Percentiles rank a stretch among this genome's conserved stretches.
phyloP scores from a whole-genome alignment of 768 basidiomycete species.

The Mrakia blollopis region DNA sequence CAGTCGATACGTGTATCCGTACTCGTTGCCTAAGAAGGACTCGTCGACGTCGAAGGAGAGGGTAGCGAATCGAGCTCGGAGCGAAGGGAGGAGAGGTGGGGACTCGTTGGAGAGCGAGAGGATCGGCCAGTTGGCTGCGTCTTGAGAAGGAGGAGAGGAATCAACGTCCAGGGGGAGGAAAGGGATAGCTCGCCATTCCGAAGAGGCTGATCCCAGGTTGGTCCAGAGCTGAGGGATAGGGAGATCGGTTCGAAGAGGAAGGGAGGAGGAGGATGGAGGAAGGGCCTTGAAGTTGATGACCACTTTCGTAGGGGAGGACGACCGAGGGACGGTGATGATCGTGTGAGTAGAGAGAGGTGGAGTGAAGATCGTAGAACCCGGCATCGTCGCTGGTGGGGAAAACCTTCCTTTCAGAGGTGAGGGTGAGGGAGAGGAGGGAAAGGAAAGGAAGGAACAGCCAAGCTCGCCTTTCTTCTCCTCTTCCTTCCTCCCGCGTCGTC shows the following conservation, averaged over 20 bases:
- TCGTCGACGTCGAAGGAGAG: background rate
- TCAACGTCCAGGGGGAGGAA: background rate
- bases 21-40: background rate
- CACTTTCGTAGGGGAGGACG: background rate
- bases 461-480: too few relatives aligned
- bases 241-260: background rate
- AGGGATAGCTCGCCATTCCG: background rate
- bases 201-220: background rate
- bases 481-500: too few relatives aligned
- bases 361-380: background rate
- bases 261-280: background rate
- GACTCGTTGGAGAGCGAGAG: background rate
- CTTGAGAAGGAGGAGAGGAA: background rate
- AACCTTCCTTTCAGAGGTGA: background rate
- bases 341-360: conserved; percentile 1
- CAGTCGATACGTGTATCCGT: background rate
- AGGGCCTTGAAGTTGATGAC: background rate
- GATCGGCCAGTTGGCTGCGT: background rate
- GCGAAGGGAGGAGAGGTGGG: background rate
- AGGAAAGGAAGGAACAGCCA: too few relatives aligned
- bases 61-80: background rate
- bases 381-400: background rate
- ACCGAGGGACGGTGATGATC: background rate
- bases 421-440: too few relatives aligned
- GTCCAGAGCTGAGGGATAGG: background rate